phyloP scores from a whole-genome alignment of 257 asterid species.

The Verbascum thapsus region DNA sequence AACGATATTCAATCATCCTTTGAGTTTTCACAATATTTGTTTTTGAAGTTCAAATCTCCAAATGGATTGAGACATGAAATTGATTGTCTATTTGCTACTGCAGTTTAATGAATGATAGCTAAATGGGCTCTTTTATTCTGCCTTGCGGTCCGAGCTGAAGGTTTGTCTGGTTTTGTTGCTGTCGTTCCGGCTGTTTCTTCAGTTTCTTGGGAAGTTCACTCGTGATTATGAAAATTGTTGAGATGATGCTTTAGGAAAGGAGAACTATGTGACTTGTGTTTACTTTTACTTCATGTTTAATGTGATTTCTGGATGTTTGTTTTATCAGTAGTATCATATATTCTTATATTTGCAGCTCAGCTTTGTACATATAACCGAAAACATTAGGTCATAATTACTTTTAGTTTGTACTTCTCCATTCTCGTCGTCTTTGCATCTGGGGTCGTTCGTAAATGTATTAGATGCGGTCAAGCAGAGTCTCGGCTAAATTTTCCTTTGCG shows the following conservation, averaged over 20 bases:
- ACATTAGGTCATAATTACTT: background rate
- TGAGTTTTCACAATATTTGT: background rate
- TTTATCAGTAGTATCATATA: constrained; percentile 1
- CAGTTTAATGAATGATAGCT: constrained; percentile 10
- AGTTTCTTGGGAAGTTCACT: constrained; percentile 8
- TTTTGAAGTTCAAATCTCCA: constrained; percentile 18
- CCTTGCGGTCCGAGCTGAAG: constrained; percentile 59
- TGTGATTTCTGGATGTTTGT: constrained; percentile 9
- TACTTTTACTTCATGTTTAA: background rate
- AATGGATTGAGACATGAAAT: background rate
- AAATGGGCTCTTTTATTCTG: constrained; percentile 13
- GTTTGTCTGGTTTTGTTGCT: constrained; percentile 13
- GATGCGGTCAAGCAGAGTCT: too few relatives aligned
- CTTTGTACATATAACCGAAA: background rate
- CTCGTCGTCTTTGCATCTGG: too few relatives aligned
- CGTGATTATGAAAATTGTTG: background rate
- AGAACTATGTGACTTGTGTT: background rate
- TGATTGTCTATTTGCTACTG: constrained; percentile 13
- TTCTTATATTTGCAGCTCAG: background rate
- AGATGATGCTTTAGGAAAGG: constrained; percentile 11
- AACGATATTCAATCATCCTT: too few relatives aligned
- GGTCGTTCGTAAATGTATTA: too few relatives aligned
- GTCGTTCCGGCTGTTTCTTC: background rate
- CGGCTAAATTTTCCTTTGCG: too few relatives aligned
- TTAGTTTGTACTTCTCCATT: too few relatives aligned